Base-by-base conservation (phyloP, 2,329 filamentous ascomycete species). In the Arthrobotrys pseudoclavata region DNA sequence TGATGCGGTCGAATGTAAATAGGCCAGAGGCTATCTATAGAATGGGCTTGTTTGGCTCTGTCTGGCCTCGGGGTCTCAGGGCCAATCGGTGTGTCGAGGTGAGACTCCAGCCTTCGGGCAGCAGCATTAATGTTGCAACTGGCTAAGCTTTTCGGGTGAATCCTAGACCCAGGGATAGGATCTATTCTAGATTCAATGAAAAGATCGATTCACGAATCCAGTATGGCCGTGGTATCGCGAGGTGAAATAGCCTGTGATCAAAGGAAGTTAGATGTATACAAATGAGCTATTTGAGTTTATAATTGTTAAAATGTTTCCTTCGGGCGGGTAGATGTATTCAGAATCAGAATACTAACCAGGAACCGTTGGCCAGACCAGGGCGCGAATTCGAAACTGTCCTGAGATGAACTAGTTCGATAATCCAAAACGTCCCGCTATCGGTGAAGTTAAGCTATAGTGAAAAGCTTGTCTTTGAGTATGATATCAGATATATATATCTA, bases 381-480 rank as follows among this genome's bases (percentile, higher is more conserved):
- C 55, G 55, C 26, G 18, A 20, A 60, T 42, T 72, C 69, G 69
- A 72, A 66, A 72, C 69, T 10, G 69, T 60, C 69, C 52, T 34
- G 60, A 71, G 68, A 34, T 63, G 57, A 48, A 22, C 37, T 48
- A 66, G 45, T 62, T 63, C 57, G 31, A 47, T 20, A 64, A 37
- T 26, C 31, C 31, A 29, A n/a, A 24, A 50, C 42, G 20, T 37
- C n/a, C 60, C 31, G 20, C 34, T 37, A 42, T 60, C 55, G 34
- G 12, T 42, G 18, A 12, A 20, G 18, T 10, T 18, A 40, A 63
- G 22, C 15, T 40, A 29, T 2, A 26, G 15, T 13, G 6, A 50
- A 45, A 22, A 50, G 18, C 18, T 24, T 50, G 22, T 24, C 3
- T 22, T 13, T 55, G 26, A 15, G 57, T 29, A 15, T 18, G 40